These are phyloP conservation scores for Pseudopyricularia javanii DNA, from an alignment of 2,329 filamentous ascomycete genomes.

Conservation along the genomic window DNA sequence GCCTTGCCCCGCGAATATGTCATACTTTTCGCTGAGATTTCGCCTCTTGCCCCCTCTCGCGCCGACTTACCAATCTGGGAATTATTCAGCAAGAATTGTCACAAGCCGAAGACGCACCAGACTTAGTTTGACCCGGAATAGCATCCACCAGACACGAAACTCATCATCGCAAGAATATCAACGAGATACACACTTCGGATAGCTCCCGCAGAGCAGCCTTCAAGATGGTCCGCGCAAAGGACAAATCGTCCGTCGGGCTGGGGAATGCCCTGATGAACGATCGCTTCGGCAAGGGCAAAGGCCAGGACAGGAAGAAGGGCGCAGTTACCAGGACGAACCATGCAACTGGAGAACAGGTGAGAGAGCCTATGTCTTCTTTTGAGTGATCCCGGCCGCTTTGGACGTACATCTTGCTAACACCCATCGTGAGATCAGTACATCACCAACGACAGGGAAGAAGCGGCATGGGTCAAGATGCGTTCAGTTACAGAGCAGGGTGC, in stretches of 20 bases:
- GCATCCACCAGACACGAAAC: background rate
- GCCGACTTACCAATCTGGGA: background rate
- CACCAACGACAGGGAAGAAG: slow-evolving; percentile 81
- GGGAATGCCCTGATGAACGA: slow-evolving; percentile 99
- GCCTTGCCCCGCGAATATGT: background rate
- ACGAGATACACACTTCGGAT: background rate
- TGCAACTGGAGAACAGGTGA: slow-evolving; percentile 62
- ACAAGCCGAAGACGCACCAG: background rate
- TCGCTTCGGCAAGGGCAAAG: slow-evolving; percentile 89
- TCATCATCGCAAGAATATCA: background rate
- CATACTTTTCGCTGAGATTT: background rate
- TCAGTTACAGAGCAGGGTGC: slow-evolving; percentile 95
- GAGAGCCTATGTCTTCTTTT: slow-evolving; percentile 5
- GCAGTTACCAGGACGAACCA: slow-evolving; percentile 59
- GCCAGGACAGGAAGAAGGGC: slow-evolving; percentile 62
- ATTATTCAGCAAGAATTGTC: background rate
- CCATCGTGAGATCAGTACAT: slow-evolving; percentile 50
- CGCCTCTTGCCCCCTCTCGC: background rate
- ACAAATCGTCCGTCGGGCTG: slow-evolving; percentile 87
- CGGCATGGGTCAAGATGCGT: slow-evolving; percentile 98
- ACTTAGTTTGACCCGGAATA: background rate
- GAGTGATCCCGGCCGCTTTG: background rate
- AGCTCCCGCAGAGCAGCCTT: slow-evolving; percentile 2
- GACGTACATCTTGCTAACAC: too few relatives aligned
- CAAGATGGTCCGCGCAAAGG: slow-evolving; percentile 63